Percentiles rank a stretch among this genome's conserved stretches.
phyloP scores from a whole-genome alignment of 306 rosid genomes.

The Purshia tridentata region DNA sequence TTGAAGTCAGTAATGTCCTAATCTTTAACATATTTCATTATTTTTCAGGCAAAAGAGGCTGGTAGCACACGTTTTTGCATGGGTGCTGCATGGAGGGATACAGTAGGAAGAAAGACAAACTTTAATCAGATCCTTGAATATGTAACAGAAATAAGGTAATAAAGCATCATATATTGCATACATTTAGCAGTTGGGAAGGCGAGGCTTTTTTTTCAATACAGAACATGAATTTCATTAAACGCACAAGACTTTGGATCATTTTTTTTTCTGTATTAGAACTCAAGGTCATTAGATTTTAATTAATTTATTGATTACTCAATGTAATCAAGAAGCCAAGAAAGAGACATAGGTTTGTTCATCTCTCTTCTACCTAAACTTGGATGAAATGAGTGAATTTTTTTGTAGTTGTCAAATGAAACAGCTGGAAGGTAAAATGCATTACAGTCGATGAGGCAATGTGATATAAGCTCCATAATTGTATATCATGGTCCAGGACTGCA shows the following conservation, averaged over 20 bases:
- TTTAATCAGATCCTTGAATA: conserved; percentile 87
- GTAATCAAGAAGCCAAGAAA: no score
- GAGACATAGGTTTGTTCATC: no score
- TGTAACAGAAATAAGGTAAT: conserved; percentile 80
- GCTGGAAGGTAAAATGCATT: no score
- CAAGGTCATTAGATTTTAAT: neutral
- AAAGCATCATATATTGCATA: conserved; percentile 7
- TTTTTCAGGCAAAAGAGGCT: conserved; percentile 87
- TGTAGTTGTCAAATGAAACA: no score
- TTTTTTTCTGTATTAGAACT: neutral
- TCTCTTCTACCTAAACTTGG: no score
- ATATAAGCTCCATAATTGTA: no score
- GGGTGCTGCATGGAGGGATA: conserved; percentile 99
- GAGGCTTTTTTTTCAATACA: neutral
- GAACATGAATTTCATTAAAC: neutral
- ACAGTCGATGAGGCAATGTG: no score
- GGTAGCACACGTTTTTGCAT: conserved; percentile 99
- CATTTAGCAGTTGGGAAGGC: neutral
- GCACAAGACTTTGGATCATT: neutral
- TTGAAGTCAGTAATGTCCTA: neutral
- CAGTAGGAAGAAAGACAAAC: conserved; percentile 86
- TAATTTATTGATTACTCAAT: no score
- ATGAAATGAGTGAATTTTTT: no score
- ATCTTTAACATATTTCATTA: conserved; percentile 17
- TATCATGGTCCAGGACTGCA: no score